phyloP scores from a whole-genome alignment of 495 filamentous ascomycete species.

The Pyrenula aspistea region DNA sequence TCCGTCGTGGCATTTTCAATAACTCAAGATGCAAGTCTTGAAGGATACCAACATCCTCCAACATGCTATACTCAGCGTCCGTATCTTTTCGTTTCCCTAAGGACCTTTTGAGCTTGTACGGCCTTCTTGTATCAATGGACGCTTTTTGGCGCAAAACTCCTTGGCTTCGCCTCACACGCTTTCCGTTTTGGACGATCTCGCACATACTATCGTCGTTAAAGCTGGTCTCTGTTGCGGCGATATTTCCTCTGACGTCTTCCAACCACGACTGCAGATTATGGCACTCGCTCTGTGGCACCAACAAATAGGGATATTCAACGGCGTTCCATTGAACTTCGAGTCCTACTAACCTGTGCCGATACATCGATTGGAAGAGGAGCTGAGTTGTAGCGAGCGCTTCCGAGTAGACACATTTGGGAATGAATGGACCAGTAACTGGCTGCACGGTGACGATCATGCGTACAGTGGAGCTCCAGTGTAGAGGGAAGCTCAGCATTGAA shows the following conservation, averaged over 20 bases:
- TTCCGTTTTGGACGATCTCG: background rate
- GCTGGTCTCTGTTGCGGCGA: background rate
- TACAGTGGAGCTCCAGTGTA: slow-evolving; percentile 29
- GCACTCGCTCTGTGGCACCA: background rate
- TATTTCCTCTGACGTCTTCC: background rate
- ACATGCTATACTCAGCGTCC: background rate
- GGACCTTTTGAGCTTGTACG: background rate
- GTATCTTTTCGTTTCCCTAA: background rate
- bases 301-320: background rate
- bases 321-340: background rate
- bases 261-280: background rate
- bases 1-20: slow-evolving; percentile 37
- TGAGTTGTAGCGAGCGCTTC: background rate
- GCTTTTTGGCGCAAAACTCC: background rate
- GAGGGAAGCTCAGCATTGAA: slow-evolving; percentile 14
- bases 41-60: background rate
- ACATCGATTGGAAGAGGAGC: background rate
- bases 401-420: background rate
- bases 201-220: background rate
- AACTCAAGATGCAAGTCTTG: slow-evolving; percentile 37
- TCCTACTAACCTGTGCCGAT: background rate
- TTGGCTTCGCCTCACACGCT: background rate
- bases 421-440: background rate
- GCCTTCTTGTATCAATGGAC: background rate
- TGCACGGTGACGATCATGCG: background rate